Percentiles rank a stretch among this genome's conserved stretches.
phyloP scores from a whole-genome alignment of 2,329 filamentous ascomycete species.

The Fonsecaea monophora region DNA sequence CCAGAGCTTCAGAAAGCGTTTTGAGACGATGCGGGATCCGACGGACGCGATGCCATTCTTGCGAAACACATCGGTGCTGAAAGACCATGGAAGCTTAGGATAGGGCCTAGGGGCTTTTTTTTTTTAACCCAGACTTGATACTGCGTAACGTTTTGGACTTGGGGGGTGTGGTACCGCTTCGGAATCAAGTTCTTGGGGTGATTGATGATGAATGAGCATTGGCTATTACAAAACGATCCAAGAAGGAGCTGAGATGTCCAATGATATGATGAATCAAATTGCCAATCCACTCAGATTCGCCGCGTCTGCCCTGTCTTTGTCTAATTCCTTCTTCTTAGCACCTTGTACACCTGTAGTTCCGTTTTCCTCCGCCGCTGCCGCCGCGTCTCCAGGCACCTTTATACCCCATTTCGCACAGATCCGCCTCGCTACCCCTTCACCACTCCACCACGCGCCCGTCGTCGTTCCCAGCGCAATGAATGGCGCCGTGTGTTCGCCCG shows the following conservation, averaged over 20 bases:
- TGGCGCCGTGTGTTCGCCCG: conserved; percentile 88
- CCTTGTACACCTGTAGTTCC: not conserved
- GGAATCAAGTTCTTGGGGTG: too few species aligned
- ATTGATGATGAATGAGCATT: not conserved
- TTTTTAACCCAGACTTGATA: too few species aligned
- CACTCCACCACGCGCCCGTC: conserved; percentile 91
- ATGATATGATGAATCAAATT: conserved; percentile 12
- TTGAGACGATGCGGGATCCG: not conserved
- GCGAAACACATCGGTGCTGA: too few species aligned
- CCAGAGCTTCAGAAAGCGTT: not conserved
- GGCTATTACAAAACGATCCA: not conserved
- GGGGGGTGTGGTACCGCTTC: too few species aligned
- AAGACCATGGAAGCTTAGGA: too few species aligned
- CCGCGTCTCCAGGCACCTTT: conserved; percentile 14
- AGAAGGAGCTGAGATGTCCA: not conserved
- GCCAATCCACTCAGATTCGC: conserved; percentile 32
- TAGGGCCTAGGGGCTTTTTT: too few species aligned
- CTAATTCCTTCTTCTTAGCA: conserved; percentile 23
- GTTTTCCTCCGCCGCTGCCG: not conserved
- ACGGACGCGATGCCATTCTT: too few species aligned
- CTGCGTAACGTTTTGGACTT: too few species aligned
- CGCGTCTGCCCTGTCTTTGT: conserved; percentile 21
- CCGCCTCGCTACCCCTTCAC: conserved; percentile 75
- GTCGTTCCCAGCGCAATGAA: conserved; percentile 88
- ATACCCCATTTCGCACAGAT: conserved; percentile 40